phyloP scores from a whole-genome alignment of 495 filamentous ascomycete genomes.

The Bryoglossum gracile region DNA sequence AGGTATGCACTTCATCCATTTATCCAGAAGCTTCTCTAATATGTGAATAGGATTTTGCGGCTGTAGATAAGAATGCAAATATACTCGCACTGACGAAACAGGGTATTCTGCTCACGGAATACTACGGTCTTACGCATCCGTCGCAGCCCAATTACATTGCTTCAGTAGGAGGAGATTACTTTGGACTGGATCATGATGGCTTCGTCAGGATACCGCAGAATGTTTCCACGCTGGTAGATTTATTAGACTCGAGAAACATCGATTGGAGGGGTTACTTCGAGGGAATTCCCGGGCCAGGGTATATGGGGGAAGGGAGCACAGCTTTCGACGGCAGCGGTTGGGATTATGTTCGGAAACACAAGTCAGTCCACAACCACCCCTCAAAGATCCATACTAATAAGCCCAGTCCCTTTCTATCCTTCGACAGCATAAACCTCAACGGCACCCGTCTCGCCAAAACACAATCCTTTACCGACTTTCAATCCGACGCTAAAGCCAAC shows the following conservation, averaged over 20 bases:
- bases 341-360: slow-evolving; percentile 68
- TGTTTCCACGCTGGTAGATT: slow-evolving; percentile 60
- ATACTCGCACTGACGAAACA: slow-evolving; percentile 48
- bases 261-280: slow-evolving; percentile 64
- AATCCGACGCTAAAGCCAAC: slow-evolving; percentile 44
- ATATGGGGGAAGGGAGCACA: slow-evolving; percentile 50
- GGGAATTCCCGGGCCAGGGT: slow-evolving; percentile 57
- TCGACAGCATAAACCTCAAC: slow-evolving; percentile 41
- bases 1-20: slow-evolving; percentile 9
- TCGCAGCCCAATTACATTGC: slow-evolving; percentile 55
- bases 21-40: background rate
- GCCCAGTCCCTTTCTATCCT: slow-evolving; percentile 41
- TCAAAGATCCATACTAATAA: slow-evolving; percentile 11
- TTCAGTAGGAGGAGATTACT: slow-evolving; percentile 56
- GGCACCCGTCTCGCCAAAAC: slow-evolving; percentile 49
- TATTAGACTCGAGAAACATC: slow-evolving; percentile 55
- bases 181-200: slow-evolving; percentile 60
- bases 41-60: slow-evolving; percentile 54
- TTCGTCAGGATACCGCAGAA: slow-evolving; percentile 53
- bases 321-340: slow-evolving; percentile 35
- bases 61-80: slow-evolving; percentile 41
- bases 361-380: slow-evolving; percentile 30
- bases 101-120: slow-evolving; percentile 57
- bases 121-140: slow-evolving; percentile 53
- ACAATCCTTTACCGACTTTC: slow-evolving; percentile 51